Percentiles rank a stretch among this genome's conserved stretches.
These are phyloP conservation scores for Solanum sparsipilum DNA, from an alignment of 257 asterid species.

Conservation along the genomic window DNA sequence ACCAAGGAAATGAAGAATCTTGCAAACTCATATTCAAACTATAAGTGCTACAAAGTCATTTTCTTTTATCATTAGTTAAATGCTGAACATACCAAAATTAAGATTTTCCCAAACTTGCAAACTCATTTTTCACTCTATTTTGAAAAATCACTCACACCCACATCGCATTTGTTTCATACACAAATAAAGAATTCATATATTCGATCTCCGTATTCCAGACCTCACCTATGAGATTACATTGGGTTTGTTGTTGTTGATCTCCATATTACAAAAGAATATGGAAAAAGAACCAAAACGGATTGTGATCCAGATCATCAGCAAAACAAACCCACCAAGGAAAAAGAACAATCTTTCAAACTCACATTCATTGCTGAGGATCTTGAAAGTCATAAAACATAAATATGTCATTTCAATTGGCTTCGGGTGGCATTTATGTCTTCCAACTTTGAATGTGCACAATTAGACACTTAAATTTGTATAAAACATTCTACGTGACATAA, in stretches of 20 bases:
- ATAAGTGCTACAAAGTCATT: neutral
- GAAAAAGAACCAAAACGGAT: neutral
- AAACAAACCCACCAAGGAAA: neutral
- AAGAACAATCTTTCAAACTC: neutral
- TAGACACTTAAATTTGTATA: too few species aligned
- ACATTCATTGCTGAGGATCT: conserved; percentile 3
- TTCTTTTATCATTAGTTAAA: neutral
- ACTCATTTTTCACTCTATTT: neutral
- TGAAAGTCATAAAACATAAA: neutral
- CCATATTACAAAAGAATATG: neutral
- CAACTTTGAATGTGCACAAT: neutral
- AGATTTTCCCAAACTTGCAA: neutral
- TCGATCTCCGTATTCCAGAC: neutral
- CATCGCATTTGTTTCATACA: neutral
- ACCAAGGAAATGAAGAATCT: neutral
- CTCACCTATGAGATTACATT: neutral
- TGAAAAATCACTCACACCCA: neutral
- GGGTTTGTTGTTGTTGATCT: neutral
- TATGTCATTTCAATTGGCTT: neutral
- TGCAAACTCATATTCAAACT: neutral
- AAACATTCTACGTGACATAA: neutral
- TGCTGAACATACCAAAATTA: neutral
- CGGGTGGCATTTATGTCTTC: too few species aligned
- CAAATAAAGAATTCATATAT: neutral
- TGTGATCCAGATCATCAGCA: neutral